Evolutionary conservation across 176 grass and related monocot genomes (phyloP), one percentile per base, ranked within the genome.

Genomic region (Ampelocalamus luodianensis): DNA sequence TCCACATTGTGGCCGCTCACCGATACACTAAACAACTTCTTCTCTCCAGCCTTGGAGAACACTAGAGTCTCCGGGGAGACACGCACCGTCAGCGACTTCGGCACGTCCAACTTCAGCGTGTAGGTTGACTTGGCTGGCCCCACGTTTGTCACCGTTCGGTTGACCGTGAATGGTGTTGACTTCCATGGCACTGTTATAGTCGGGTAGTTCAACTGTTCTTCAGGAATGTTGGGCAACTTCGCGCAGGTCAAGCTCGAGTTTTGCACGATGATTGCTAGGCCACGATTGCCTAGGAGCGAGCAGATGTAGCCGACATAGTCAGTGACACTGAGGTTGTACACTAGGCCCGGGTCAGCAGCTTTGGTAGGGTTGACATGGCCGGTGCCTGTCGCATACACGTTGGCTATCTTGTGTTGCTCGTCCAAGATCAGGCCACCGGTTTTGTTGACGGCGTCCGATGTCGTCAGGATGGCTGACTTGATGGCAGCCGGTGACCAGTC

Each of bases 401-500:
- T 2, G 12, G 83, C 79, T 4, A 32, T 62, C 32, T 23, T 10
- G 46, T 61, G 22, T 5, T 7, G 36, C 83, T 91, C 63, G 27
- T 91, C 84, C 36, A 72, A 6, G 63, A 91, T 82, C 53, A 45
- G 46, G 5, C 72, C 81, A 0, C 86, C 68, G 6, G 20, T 22
- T 3, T 10, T 71, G 72, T 81, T 43, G 4, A 29, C 50, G 1
- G 15, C 64, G 10, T 83, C 63, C 2, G 91, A 86, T 2, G 92
- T 67, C 15, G 88, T 93, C 29, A 93, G 71, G 27, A 94, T 91
- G 12, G 89, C 86, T 0, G 83, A 94, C 71, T 89, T 88, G 65
- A 94, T 84, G 22, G 83, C 65, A 0, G 85, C 78, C 14, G 81
- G 74, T 4, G 88, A 81, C 85, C 78, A 87, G 36, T 66, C 44